phyloP scores from a whole-genome alignment of 495 filamentous ascomycete genomes.

The Pseudoneurospora amorphoporcata region DNA sequence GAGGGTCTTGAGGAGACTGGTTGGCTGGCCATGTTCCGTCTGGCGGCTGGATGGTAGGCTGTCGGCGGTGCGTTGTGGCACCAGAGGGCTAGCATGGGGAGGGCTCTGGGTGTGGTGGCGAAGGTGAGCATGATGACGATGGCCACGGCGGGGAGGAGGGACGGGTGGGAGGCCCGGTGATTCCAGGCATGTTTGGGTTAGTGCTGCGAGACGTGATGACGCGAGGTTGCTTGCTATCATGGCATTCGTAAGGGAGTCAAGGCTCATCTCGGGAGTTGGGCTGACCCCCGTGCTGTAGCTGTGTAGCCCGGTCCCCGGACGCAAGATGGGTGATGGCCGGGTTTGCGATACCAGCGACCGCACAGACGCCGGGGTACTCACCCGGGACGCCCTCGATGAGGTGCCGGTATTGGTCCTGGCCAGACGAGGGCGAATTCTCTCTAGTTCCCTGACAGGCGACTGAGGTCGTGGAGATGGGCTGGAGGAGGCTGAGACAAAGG shows the following conservation, averaged over 20 bases:
- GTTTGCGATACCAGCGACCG: neutral
- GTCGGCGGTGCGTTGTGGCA: slow-evolving; percentile 34
- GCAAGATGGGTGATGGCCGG: neutral
- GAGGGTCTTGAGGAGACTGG: slow-evolving; percentile 59
- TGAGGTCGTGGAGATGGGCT: slow-evolving; percentile 19
- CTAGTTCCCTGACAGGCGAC: slow-evolving; percentile 14
- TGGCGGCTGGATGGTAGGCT: slow-evolving; percentile 40
- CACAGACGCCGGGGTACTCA: neutral
- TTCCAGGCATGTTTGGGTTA: slow-evolving; percentile 18
- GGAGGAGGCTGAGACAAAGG: slow-evolving; percentile 39
- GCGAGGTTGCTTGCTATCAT: slow-evolving; percentile 80
- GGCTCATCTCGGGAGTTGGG: slow-evolving; percentile 18
- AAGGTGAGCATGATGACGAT: neutral
- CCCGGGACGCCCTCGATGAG: slow-evolving; percentile 7
- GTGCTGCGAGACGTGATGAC: slow-evolving; percentile 39
- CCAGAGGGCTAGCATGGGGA: slow-evolving; percentile 32
- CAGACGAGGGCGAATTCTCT: neutral
- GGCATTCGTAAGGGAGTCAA: slow-evolving; percentile 51
- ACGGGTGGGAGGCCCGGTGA: slow-evolving; percentile 16
- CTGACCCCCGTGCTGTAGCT: slow-evolving; percentile 2
- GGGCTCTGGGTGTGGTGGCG: neutral
- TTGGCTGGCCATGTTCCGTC: slow-evolving; percentile 34
- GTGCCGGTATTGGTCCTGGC: slow-evolving; percentile 8
- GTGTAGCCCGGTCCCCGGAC: neutral
- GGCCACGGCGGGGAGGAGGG: slow-evolving; percentile 15